Evolutionary conservation across 768 basidiomycete species (phyloP), one percentile per base, ranked within the genome.

Genomic region (Tylopilus vinaceipallidus): DNA sequence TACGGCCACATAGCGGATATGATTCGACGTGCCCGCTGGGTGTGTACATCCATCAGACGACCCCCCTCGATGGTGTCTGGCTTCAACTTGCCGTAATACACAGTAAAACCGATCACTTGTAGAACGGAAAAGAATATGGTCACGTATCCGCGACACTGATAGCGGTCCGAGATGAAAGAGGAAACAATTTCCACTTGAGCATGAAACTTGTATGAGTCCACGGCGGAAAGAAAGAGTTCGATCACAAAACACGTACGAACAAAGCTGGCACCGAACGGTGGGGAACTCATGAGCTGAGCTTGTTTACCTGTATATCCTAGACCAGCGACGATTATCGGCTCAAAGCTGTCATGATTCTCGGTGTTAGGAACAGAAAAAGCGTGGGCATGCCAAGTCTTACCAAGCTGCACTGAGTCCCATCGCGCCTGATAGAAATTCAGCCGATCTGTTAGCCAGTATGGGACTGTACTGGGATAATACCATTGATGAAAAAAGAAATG

Each of bases 251-350:
- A 58, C 78, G 55, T 27, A 79, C 80, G 51, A 20, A 72, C 60
- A 58, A 79, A 80, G n/a, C 77, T 73, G 6, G 47, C 56, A 2
- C 73, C 77, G 43, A 75, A 82, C 4, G 81, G 81, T 13, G 40
- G 72, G 59, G 30, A 73, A 64, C 27, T 29, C 27, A 29, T 29
- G 27, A 29, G 27, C 27, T 29, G 27, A 12, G 27, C 27, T 29
- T 29, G 76, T 82, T 76, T 70, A 0, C 75, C 73, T 2, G 75
- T 75, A 62, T 76, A 84, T 17, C 83, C 83, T 1, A 86, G 73
- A 7, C 73, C 70, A 26, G 78, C 69, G 4, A 89, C 79, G 66
- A 91, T 86, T 12, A 84, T 82, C 27, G 27, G 27, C 27, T 29
- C 27, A 29, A 29, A 29, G 27, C 27, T 29, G 12, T 57, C 47